phyloP scores from a whole-genome alignment of 2,329 filamentous ascomycete genomes.

The Ustilaginoidea virens region DNA sequence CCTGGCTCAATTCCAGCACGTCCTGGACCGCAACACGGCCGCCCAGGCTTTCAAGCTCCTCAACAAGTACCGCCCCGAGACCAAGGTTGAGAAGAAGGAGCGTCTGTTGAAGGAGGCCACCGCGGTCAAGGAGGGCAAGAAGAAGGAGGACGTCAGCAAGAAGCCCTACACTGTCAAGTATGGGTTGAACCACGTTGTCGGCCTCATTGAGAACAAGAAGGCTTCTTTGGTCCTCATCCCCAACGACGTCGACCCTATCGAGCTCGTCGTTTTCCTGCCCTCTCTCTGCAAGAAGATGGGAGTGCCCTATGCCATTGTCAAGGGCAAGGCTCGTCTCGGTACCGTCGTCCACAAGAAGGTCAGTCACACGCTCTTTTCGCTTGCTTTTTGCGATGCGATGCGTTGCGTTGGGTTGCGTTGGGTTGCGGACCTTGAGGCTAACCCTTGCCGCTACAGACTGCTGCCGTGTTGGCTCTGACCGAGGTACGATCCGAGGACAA shows the following conservation, averaged over 20 bases:
- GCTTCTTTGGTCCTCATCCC: conserved; percentile 93
- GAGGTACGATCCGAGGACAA: conserved; percentile 98
- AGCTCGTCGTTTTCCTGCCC: conserved; percentile 97
- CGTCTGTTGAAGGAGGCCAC: conserved; percentile 96
- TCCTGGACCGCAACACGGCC: conserved; percentile 91
- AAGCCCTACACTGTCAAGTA: conserved; percentile 99
- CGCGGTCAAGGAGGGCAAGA: conserved; percentile 96
- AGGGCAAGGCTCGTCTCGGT: conserved; percentile 98
- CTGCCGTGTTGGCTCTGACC: conserved; percentile 86
- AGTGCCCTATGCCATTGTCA: conserved; percentile 96
- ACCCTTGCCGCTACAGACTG: conserved; percentile 68
- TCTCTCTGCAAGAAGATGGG: conserved; percentile 99
- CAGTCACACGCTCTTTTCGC: conserved; percentile 10
- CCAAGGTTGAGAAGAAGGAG: conserved; percentile 99
- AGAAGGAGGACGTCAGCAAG: conserved; percentile 99
- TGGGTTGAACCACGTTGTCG: conserved; percentile 98
- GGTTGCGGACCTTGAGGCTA: too few species aligned
- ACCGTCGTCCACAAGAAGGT: conserved; percentile 99
- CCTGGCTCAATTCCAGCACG: conserved; percentile 94
- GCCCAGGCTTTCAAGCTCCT: conserved; percentile 97
- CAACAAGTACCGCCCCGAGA: conserved; percentile 99
- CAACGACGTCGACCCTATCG: conserved; percentile 99
- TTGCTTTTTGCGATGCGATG: not conserved
- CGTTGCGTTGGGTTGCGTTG: too few species aligned
- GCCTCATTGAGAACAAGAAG: conserved; percentile 99